These are phyloP conservation scores for Botrytis medusae DNA, from an alignment of 2,329 filamentous ascomycete species.

Conservation along the genomic window DNA sequence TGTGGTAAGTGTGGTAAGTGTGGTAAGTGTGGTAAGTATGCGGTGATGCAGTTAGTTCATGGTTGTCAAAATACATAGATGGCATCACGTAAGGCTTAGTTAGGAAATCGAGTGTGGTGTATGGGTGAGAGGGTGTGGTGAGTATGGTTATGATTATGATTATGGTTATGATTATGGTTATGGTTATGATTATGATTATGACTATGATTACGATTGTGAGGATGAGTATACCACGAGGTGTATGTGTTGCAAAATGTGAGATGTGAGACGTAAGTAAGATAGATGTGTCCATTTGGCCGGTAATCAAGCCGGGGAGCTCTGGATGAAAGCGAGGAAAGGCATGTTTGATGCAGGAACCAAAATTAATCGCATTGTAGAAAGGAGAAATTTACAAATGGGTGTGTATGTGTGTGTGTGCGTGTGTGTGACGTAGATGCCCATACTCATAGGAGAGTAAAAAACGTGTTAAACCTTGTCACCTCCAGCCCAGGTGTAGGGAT, in stretches of 20 bases:
- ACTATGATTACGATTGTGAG: neutral
- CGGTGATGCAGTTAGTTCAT: neutral
- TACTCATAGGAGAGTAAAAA: neutral
- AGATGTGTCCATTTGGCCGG: neutral
- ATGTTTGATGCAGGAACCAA: neutral
- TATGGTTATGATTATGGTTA: neutral
- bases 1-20: neutral
- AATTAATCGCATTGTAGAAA: neutral
- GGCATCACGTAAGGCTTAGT: conserved; percentile 11
- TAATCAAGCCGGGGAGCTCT: neutral
- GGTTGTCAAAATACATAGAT: neutral
- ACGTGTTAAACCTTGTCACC: conserved; percentile 16
- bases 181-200: too few species aligned
- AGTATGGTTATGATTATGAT: neutral
- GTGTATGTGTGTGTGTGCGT: neutral
- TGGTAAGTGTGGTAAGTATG: neutral
- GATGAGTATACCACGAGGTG: neutral
- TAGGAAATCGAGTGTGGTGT: neutral
- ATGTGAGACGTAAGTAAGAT: neutral
- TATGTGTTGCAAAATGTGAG: neutral
- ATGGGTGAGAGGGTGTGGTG: neutral
- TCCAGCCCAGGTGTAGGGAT: neutral
- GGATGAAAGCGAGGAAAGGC: neutral
- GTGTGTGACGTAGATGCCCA: conserved; percentile 9
- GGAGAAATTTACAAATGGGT: neutral